Evolutionary conservation across 1,139 yeast genomes (phyloP), one percentile per base, ranked within the genome.

Genomic region (Suhomyces coccinellae): DNA sequence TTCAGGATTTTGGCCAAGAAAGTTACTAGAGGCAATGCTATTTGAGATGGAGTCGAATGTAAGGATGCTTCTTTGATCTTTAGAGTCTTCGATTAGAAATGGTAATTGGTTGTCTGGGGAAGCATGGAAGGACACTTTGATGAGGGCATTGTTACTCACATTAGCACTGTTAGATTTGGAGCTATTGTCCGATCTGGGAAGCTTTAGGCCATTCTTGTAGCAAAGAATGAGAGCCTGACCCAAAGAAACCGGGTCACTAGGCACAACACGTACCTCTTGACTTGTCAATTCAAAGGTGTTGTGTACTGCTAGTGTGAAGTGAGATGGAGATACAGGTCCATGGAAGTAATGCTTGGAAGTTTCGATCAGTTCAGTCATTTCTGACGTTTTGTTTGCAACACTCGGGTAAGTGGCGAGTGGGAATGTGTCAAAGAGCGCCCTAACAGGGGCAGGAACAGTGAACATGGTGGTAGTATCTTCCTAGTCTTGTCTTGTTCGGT

Each of bases 191-290:
- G 11, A 22, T 4, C 29, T 43, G 1, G 75, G 78, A 8, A 76
- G 58, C 34, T 55, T 64, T 27, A 70, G 54, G 1, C 51, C 47
- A 43, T 70, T 69, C 53, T 71, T 75, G 16, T 59, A 44, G 13
- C 71, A 65, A 14, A 75, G 52, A 3, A 67, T 56, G 40, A 74
- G 56, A 27, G 66, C 58, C 17, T 63, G 59, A 10, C 65, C 68
- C 8, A 74, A 53, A 13, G 79, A 73, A 1, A 72, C 55, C 1
- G 82, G 82, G 49, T 77, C 82, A 0, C 71, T 61, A 4, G 82
- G 79, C 0, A 72, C 48, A 12, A 59, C 44, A 8, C 53, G 52
- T 3, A 16, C 14, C 8, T 29, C 16, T n/a, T 16, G 29, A 5
- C 22, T 6, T 12, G 14, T 9, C 4, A 26, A 27, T 10, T 66